These are phyloP conservation scores for Gossypium laxum DNA, from an alignment of 441 rosid species.

Conservation along the genomic window DNA sequence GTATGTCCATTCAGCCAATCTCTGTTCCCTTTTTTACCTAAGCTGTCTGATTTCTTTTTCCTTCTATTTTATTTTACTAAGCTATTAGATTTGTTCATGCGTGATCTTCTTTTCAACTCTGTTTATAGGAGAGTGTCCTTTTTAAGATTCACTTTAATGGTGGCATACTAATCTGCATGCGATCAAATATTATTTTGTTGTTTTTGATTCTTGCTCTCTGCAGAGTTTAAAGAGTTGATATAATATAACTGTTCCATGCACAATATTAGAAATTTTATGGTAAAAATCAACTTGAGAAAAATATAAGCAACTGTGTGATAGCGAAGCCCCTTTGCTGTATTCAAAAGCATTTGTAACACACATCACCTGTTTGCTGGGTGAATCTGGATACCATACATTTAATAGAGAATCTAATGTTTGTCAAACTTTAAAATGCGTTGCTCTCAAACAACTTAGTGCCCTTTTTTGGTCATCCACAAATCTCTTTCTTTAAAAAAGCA, in stretches of 20 bases:
- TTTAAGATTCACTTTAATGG: neutral
- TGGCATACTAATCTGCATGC: neutral
- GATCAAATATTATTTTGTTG: neutral
- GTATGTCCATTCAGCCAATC: constrained; percentile 28
- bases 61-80: neutral
- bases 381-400: neutral
- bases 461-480: neutral
- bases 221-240: neutral
- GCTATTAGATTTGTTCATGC: neutral
- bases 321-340: constrained; percentile 3
- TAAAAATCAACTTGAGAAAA: neutral
- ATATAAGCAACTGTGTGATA: neutral
- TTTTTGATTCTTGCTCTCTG: neutral
- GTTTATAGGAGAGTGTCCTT: neutral
- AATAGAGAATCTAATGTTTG: neutral
- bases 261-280: neutral
- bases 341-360: neutral
- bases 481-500: neutral
- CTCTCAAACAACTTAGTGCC: neutral
- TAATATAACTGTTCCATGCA: neutral
- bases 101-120: neutral
- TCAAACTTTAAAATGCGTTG: neutral
- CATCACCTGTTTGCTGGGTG: neutral
- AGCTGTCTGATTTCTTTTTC: neutral
- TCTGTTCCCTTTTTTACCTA: neutral